Percentiles rank a stretch among this genome's conserved stretches.
phyloP scores from a whole-genome alignment of 2,329 filamentous ascomycete genomes.

The Aureobasidium zeae region DNA sequence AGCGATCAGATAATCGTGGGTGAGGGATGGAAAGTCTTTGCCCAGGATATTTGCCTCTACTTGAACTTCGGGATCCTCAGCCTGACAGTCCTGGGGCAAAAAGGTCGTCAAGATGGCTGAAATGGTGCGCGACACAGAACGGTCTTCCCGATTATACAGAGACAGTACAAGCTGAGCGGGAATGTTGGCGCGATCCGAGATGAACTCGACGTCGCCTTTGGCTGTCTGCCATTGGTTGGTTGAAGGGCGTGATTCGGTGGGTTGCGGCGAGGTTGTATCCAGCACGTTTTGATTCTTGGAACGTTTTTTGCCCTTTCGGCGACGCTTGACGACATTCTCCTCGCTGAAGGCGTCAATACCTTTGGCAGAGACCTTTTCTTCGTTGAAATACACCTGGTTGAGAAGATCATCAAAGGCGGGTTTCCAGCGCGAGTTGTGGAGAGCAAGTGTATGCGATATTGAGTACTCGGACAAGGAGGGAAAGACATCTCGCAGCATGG shows the following conservation, averaged over 20 bases:
- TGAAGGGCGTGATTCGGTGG: constrained; percentile 20
- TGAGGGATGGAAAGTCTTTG: constrained; percentile 46
- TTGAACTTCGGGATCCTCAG: constrained; percentile 36
- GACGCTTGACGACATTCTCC: constrained; percentile 39
- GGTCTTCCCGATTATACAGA: constrained; percentile 49
- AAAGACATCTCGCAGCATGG: constrained; percentile 61
- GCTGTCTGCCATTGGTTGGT: constrained; percentile 51
- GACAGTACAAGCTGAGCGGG: constrained; percentile 43
- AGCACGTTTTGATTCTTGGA: constrained; percentile 29
- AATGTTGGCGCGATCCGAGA: constrained; percentile 44
- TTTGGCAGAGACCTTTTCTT: constrained; percentile 47
- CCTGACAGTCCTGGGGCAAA: constrained; percentile 29
- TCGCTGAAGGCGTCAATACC: constrained; percentile 76
- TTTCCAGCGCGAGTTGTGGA: constrained; percentile 57
- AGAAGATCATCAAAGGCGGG: constrained; percentile 70
- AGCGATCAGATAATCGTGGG: constrained; percentile 40
- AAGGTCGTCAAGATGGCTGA: constrained; percentile 37
- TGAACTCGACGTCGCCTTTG: constrained; percentile 49
- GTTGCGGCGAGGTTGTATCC: constrained; percentile 22
- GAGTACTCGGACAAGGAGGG: constrained; percentile 55
- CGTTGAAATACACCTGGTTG: constrained; percentile 67
- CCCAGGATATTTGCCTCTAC: constrained; percentile 46
- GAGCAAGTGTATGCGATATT: constrained; percentile 57
- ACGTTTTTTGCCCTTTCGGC: constrained; percentile 39
- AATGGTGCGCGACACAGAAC: constrained; percentile 48